Base-by-base conservation (phyloP, 2,329 filamentous ascomycete genomes). In the Diaporthe caulivora region DNA sequence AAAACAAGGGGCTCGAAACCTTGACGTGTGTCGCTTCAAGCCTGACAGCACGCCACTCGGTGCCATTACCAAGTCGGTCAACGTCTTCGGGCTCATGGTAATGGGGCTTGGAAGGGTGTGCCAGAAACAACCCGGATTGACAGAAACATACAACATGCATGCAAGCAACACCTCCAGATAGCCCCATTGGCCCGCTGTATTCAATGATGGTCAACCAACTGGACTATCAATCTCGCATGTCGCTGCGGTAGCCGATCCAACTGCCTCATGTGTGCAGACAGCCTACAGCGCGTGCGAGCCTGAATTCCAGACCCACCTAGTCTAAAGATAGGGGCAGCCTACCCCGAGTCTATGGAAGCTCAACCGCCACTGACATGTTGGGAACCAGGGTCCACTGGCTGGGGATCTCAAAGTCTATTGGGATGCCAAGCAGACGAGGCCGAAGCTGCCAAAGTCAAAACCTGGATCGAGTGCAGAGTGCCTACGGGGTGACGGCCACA, bases 71-170 rank as follows among this genome's bases (percentile, higher is more conserved):
- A 72, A 69, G 47, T 44, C 44, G 64, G 53, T 53, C 54, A 42
- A 47, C 37, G 53, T n/a, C 34, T 60, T 40, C 42, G 7, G 42
- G 54, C 47, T 24, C 42, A 70, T 26, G 53, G 49, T 21, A 49
- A 31, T 13, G 49, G 31, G 47, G 37, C 37, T 34, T 31, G 47
- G n/a, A 47, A 67, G n/a, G 62, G 44, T 13, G 44, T 9, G 37
- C 37, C 47, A 67, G 77, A 70, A 74, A 62, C 71, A 74, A 58
- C 70, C 71, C 57, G 67, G 67, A 55, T 67, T 78, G 37, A 74
- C 71, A 72, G 70, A 58, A 70, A 74, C 76, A 74, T 77, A 74
- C 31, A 70, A 74, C 76, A 74, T 77, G 75, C 31, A 58, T 60
- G 67, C 51, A 55, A 58, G 67, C 51, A 55, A 58, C 44, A 44